Evolutionary conservation across 371 early-diverging fungal genomes (phyloP), one percentile per base, ranked within the genome.

Genomic region (Capillidium rhysosporum): DNA sequence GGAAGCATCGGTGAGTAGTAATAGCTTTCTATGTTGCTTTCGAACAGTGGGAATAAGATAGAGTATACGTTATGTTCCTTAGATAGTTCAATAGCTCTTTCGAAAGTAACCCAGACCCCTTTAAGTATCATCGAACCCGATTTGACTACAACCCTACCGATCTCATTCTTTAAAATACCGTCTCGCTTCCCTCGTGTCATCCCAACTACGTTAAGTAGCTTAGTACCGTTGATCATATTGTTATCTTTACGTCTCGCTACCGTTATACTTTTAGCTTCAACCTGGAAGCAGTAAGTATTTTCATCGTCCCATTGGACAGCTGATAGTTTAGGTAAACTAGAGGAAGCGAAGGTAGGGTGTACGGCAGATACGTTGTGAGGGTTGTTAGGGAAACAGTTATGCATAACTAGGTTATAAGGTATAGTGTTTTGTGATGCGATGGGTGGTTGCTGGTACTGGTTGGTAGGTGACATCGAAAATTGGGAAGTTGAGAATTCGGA

Each of bases 141-240:
- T 63, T 88, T 88, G 59, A 88, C 80, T 16, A 88, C 89, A 18
- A 77, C 75, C 56, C 89, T 73, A 18, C 80, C 86, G 61, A 81
- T 82, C 61, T 88, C 89, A 52, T 83, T 82, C 62, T 88, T 88
- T 41, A 88, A 69, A 56, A 88, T 86, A 2, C 85, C 84, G 56
- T 88, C 89, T 21, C 89, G 72, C 60, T 85, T 85, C 49, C 89
- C 89, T 30, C 89, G 80, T 52, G 89, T 81, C 87, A 88, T 85
- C 51, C 84, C 83, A 29, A 79, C 82, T 1, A 88, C 84, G 56
- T 88, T 88, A 7, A 86, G 67, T 25, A 88, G 65, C 61, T 88
- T 88, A 25, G 89, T 88, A 12, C 87, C 86, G 57, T 86, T 86
- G 45, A 86, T 75, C 80, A 82, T 81, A 55, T 83, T 75, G 56